Evolutionary conservation across 2,329 filamentous ascomycete species (phyloP).

Genomic region (Trichoderma sp.): DNA sequence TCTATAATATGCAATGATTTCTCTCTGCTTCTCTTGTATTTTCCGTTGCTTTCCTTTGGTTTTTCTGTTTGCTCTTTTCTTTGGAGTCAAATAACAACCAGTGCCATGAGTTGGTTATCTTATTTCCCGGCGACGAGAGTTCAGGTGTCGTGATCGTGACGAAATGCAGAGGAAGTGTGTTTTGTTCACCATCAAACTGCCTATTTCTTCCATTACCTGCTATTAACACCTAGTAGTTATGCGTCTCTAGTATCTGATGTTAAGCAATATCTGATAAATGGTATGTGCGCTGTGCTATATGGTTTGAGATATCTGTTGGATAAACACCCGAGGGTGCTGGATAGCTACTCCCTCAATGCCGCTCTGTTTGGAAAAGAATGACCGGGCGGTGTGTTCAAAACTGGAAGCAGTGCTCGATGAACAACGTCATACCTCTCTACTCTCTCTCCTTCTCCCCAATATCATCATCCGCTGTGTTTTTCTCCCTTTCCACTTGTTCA

Average conservation of each 20-base stretch:
- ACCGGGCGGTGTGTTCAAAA: neutral
- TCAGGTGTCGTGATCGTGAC: neutral
- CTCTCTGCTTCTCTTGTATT: neutral
- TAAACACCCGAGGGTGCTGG: neutral
- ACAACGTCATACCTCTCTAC: neutral
- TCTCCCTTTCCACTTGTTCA: neutral
- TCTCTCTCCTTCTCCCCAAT: neutral
- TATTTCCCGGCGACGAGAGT: neutral
- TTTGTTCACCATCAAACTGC: too few species aligned
- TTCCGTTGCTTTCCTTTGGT: neutral
- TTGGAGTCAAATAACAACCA: fast-evolving
- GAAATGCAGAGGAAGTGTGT: neutral
- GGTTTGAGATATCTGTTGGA: neutral
- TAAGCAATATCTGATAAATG: too few species aligned
- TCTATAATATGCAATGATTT: neutral
- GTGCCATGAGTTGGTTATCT: neutral
- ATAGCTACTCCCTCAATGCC: neutral
- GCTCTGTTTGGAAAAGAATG: neutral
- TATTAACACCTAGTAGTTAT: too few species aligned
- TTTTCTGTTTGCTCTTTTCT: neutral
- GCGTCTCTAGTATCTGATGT: too few species aligned
- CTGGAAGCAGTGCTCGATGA: neutral
- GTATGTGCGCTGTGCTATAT: too few species aligned
- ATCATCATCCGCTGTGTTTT: neutral
- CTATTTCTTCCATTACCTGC: too few species aligned